Conservation (phyloP, 768 basidiomycete genomes). For the Lanmaoa rubissima region DNA sequence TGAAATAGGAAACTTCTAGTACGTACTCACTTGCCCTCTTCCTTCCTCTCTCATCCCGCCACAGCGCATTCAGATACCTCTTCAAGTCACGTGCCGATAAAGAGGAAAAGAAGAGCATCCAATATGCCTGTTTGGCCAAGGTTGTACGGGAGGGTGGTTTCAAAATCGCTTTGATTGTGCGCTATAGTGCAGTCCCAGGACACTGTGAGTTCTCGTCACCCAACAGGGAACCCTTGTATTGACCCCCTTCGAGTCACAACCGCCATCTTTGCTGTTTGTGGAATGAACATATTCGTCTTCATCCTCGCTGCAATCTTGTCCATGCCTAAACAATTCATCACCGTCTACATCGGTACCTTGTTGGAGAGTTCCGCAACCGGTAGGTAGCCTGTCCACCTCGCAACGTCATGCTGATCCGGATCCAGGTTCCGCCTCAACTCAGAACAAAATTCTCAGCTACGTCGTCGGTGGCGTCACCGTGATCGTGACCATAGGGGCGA, state of each 20-base stretch:
- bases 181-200: constrained; percentile 81
- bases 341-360: constrained; percentile 86
- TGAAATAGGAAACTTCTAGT: constrained; percentile 89
- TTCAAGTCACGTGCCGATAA: constrained; percentile 76
- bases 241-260: constrained; percentile 62
- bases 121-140: constrained; percentile 60
- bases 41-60: constrained; percentile 13
- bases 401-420: constrained; percentile 2
- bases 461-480: constrained; percentile 65
- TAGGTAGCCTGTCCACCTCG: constrained; percentile 1
- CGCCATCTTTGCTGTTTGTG: constrained; percentile 85
- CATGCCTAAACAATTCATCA: constrained; percentile 87
- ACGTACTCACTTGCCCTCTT: constrained; percentile 28
- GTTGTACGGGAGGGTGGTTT: constrained; percentile 88
- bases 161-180: constrained; percentile 73
- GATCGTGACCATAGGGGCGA: constrained; percentile 69
- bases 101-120: constrained; percentile 54
- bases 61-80: constrained; percentile 80
- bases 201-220: constrained; percentile 55
- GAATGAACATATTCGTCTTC: constrained; percentile 80
- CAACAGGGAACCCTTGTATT: not conserved
- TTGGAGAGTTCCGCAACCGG: constrained; percentile 48
- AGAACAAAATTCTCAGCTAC: constrained; percentile 66
- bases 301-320: constrained; percentile 77
- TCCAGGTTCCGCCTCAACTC: constrained; percentile 29